Evolutionary conservation across 805 yeast species (phyloP).

Genomic region (Naumovozyma baii): DNA sequence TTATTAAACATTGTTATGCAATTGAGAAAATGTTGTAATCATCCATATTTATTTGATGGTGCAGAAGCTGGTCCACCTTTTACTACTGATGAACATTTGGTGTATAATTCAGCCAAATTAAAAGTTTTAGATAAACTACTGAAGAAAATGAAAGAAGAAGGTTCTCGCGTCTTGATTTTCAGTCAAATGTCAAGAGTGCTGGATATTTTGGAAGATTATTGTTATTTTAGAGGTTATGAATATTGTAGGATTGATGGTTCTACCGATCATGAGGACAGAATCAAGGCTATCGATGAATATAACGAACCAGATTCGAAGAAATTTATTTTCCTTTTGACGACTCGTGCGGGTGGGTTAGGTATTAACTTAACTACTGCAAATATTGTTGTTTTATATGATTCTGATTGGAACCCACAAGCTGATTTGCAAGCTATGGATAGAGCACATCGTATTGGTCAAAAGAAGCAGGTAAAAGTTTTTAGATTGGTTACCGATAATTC

Average conservation of each 20-base stretch:
- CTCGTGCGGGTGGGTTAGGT: slow-evolving; percentile 88
- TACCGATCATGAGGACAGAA: slow-evolving; percentile 70
- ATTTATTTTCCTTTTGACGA: slow-evolving; percentile 66
- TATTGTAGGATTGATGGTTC: slow-evolving; percentile 80
- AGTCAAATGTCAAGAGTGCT: slow-evolving; percentile 78
- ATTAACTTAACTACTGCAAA: slow-evolving; percentile 76
- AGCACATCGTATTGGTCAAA: slow-evolving; percentile 83
- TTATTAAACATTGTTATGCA: slow-evolving; percentile 77
- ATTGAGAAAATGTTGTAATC: slow-evolving; percentile 74
- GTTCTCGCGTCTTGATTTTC: slow-evolving; percentile 69
- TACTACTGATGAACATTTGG: slow-evolving; percentile 76
- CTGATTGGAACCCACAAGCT: slow-evolving; percentile 87
- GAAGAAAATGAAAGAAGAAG: slow-evolving; percentile 52
- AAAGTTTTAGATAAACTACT: slow-evolving; percentile 59
- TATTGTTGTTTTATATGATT: slow-evolving; percentile 63
- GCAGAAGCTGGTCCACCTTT: slow-evolving; percentile 87
- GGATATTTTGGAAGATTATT: slow-evolving; percentile 74
- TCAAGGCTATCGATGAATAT: slow-evolving; percentile 67
- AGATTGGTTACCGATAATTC: slow-evolving; percentile 74
- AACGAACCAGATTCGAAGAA: slow-evolving; percentile 65
- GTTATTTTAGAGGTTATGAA: slow-evolving; percentile 55
- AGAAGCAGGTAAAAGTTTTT: slow-evolving; percentile 71
- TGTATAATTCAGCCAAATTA: slow-evolving; percentile 63
- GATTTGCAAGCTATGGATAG: slow-evolving; percentile 86
- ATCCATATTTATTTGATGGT: slow-evolving; percentile 77